Evolutionary conservation across 805 yeast genomes (phyloP).

Genomic region (Saturnispora quitensis): DNA sequence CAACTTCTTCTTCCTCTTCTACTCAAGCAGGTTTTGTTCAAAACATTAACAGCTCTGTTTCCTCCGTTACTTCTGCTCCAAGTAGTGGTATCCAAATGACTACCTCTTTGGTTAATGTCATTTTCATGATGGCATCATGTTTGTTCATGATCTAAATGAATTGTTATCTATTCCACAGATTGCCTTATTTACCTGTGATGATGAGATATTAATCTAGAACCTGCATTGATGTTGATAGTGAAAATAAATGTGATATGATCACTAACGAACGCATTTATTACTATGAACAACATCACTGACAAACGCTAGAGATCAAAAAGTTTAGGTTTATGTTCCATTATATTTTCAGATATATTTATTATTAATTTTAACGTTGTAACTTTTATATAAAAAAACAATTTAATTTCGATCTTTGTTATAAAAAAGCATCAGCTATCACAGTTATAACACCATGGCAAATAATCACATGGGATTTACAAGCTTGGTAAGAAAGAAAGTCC

Average conservation of each 20-base stretch:
- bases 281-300: neutral
- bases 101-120: neutral
- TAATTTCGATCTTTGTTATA: neutral
- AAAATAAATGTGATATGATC: too few species aligned
- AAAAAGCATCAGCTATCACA: neutral
- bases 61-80: neutral
- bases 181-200: neutral
- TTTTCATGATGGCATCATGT: neutral
- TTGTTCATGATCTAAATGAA: constrained; percentile 2
- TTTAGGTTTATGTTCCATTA: neutral
- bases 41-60: neutral
- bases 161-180: neutral
- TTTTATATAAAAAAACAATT: too few species aligned
- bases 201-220: too few species aligned
- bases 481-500: too few species aligned
- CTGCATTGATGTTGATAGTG: neutral
- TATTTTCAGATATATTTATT: too few species aligned
- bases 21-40: constrained; percentile 2
- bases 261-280: too few species aligned
- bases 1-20: neutral
- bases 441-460: neutral
- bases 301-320: neutral
- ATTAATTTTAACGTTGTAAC: neutral
- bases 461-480: too few species aligned
- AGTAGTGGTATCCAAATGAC: neutral